These are phyloP conservation scores for Pholiota molesta DNA, from an alignment of 768 basidiomycete species.

Conservation along the genomic window DNA sequence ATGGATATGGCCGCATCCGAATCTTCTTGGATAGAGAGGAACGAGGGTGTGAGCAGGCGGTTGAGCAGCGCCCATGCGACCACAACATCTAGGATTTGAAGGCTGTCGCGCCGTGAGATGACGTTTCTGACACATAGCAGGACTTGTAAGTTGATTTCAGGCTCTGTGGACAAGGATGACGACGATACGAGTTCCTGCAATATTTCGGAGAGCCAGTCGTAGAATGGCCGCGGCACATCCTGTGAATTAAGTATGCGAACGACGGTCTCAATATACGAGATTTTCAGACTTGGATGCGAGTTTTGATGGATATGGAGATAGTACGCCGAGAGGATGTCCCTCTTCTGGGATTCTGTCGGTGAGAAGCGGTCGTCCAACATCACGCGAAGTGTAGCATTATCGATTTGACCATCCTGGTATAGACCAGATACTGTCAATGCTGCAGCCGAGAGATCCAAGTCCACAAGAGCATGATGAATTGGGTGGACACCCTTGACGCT, in stretches of 20 bases:
- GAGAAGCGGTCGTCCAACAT: constrained; percentile 35
- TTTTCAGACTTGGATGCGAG: constrained; percentile 25
- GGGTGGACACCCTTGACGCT: constrained; percentile 31
- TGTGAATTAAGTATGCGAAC: constrained; percentile 34
- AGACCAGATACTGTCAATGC: constrained; percentile 26
- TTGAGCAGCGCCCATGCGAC: constrained; percentile 32
- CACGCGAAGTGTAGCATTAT: constrained; percentile 30
- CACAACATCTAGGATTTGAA: constrained; percentile 29
- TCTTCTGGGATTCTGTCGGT: constrained; percentile 28
- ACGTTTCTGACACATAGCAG: constrained; percentile 30
- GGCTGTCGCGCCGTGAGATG: constrained; percentile 22
- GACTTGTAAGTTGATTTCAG: constrained; percentile 29
- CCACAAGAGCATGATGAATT: constrained; percentile 28
- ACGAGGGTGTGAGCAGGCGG: constrained; percentile 24
- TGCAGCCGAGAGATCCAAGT: constrained; percentile 26
- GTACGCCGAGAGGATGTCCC: constrained; percentile 31
- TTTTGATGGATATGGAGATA: constrained; percentile 33
- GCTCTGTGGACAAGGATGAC: constrained; percentile 10
- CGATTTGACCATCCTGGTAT: constrained; percentile 28
- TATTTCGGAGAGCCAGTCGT: constrained; percentile 34
- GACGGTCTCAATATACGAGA: constrained; percentile 30
- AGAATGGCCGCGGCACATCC: constrained; percentile 33
- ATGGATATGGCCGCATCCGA: constrained; percentile 11
- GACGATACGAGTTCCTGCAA: constrained; percentile 27
- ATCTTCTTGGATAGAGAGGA: constrained; percentile 13